Evolutionary conservation across 345 rosid species (phyloP).

Genomic region (Orychophragmus violaceus): DNA sequence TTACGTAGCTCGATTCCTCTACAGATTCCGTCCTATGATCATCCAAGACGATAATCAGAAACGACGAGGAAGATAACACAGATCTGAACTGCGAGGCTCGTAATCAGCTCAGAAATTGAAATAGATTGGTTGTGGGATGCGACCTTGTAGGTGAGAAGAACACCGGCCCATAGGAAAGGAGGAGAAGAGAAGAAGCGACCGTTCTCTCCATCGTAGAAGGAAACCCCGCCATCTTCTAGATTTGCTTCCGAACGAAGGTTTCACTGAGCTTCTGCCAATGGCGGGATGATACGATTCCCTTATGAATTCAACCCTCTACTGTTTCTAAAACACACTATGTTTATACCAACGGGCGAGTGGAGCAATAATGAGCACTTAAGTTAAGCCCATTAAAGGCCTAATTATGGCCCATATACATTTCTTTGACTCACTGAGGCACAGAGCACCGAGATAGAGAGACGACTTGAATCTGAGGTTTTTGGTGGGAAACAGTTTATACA

Average conservation of each 20-base stretch:
- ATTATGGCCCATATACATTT: not conserved
- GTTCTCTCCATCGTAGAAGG: slow-evolving; percentile 58
- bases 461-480: too few relatives aligned
- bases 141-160: slow-evolving; percentile 35
- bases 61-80: not conserved
- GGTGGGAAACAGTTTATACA: too few relatives aligned
- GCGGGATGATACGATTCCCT: slow-evolving; percentile 43
- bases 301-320: slow-evolving; percentile 14
- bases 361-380: not conserved
- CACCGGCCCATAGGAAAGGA: slow-evolving; percentile 41
- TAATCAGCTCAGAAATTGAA: not conserved
- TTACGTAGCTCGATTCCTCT: slow-evolving; percentile 12
- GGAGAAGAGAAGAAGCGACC: slow-evolving; percentile 79
- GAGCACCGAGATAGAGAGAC: not conserved
- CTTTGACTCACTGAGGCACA: not conserved
- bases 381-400: slow-evolving; percentile 14
- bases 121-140: not conserved
- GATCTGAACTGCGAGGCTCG: not conserved
- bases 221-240: slow-evolving; percentile 38
- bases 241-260: slow-evolving; percentile 8
- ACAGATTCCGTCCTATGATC: slow-evolving; percentile 10
- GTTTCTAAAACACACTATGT: too few relatives aligned
- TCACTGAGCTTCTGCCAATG: slow-evolving; percentile 31
- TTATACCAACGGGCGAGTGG: not conserved
- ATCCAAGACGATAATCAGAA: too few relatives aligned